phyloP scores from a whole-genome alignment of 169 alveolate genomes.

The Cryptosporidium tyzzeri region DNA sequence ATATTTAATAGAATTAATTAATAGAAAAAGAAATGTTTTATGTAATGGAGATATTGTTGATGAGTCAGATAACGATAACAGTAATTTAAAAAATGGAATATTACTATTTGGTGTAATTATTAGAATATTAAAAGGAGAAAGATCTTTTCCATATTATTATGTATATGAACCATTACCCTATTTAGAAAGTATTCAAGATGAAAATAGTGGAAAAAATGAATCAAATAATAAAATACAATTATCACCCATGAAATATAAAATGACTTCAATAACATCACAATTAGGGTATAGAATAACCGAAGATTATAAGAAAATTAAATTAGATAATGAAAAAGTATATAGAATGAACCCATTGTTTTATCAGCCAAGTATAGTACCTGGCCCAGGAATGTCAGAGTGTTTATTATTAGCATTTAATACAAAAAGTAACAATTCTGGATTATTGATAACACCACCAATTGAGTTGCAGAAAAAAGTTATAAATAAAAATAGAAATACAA shows the following conservation, averaged over 20 bases:
- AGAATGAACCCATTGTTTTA: constrained; percentile 58
- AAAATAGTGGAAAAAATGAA: not conserved
- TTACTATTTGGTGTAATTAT: constrained; percentile 69
- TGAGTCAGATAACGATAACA: not conserved
- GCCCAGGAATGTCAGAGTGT: constrained; percentile 75
- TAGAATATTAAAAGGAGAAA: constrained; percentile 74
- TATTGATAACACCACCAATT: constrained; percentile 64
- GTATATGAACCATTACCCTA: constrained; percentile 74
- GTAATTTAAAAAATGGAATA: constrained; percentile 31
- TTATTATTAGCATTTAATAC: constrained; percentile 69
- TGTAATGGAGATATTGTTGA: constrained; percentile 48
- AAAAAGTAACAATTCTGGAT: constrained; percentile 74
- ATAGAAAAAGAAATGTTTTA: constrained; percentile 29
- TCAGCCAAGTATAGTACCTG: constrained; percentile 74
- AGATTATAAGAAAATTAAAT: constrained; percentile 51
- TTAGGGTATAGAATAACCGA: constrained; percentile 41
- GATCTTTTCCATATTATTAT: constrained; percentile 73
- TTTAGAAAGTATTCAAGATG: constrained; percentile 8
- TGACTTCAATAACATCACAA: constrained; percentile 64
- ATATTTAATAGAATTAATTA: constrained; percentile 67
- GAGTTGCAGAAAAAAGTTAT: constrained; percentile 38
- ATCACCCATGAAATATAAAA: constrained; percentile 38
- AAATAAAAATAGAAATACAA: not conserved
- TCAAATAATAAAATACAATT: not conserved
- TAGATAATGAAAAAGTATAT: constrained; percentile 21